Percentiles rank a stretch among this genome's conserved stretches.
Conservation (phyloP, 768 basidiomycete species). For the Auricularia sp. region DNA sequence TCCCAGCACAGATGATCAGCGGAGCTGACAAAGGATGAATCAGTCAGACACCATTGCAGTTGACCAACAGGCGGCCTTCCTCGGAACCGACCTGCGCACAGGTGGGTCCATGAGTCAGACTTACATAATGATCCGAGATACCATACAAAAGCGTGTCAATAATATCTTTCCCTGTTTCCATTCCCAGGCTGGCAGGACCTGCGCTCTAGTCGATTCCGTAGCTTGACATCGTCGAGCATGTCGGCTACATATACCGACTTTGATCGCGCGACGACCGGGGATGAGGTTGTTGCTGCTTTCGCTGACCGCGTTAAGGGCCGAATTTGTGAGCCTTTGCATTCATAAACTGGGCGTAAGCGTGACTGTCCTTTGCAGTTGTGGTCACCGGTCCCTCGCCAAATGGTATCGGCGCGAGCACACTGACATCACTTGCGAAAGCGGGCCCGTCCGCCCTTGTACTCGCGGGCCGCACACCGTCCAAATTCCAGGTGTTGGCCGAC, state of each 20-base stretch:
- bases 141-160: too few relatives aligned
- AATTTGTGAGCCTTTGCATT: background rate
- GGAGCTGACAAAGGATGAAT: too few relatives aligned
- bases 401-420: background rate
- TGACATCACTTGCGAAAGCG: background rate
- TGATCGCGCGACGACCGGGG: background rate
- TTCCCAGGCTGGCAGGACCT: background rate
- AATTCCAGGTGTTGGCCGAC: constrained; percentile 40
- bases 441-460: background rate
- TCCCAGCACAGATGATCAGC: too few relatives aligned
- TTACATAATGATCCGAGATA: too few relatives aligned
- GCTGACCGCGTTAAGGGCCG: background rate
- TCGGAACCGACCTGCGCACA: too few relatives aligned
- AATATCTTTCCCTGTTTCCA: too few relatives aligned
- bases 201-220: background rate
- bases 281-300: background rate
- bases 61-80: too few relatives aligned
- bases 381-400: background rate
- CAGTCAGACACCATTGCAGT: too few relatives aligned
- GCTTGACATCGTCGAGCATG: background rate
- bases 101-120: too few relatives aligned
- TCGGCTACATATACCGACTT: background rate
- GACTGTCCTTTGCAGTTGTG: background rate
- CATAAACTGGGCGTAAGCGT: background rate
- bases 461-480: background rate